These are phyloP conservation scores for Glycine soja DNA, from an alignment of 306 rosid species.

Conservation along the genomic window DNA sequence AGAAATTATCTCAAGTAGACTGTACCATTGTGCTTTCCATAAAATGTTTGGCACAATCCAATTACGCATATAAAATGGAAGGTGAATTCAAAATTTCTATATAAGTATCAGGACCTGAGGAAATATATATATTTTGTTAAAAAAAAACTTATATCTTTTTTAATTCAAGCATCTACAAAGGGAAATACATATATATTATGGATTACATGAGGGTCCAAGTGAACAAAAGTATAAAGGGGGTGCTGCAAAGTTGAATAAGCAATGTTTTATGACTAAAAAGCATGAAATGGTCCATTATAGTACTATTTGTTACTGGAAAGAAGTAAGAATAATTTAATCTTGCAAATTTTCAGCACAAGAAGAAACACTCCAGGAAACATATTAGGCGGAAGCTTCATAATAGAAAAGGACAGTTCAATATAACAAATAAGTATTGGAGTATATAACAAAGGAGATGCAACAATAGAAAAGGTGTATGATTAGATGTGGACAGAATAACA, in stretches of 20 bases:
- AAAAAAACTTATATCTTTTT: too few species aligned
- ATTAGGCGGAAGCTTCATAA: slow-evolving; percentile 17
- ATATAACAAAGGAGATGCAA: slow-evolving; percentile 13
- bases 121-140: too few species aligned
- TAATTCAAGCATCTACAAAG: too few species aligned
- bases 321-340: slow-evolving; percentile 4
- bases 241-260: background rate
- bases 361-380: background rate
- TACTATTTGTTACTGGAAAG: background rate
- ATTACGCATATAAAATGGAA: too few species aligned
- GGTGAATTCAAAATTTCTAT: too few species aligned
- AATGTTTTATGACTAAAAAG: slow-evolving; percentile 1
- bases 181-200: too few species aligned
- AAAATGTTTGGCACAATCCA: too few species aligned
- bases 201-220: background rate
- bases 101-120: too few species aligned
- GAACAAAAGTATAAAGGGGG: background rate
- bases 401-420: background rate
- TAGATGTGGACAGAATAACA: slow-evolving; percentile 9
- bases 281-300: slow-evolving; percentile 4
- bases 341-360: background rate
- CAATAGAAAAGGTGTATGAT: slow-evolving; percentile 8
- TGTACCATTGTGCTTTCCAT: too few species aligned
- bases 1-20: too few species aligned
- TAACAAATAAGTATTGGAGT: background rate